Evolutionary conservation across 805 yeast genomes (phyloP).

Genomic region (Cephaloascus albidus): DNA sequence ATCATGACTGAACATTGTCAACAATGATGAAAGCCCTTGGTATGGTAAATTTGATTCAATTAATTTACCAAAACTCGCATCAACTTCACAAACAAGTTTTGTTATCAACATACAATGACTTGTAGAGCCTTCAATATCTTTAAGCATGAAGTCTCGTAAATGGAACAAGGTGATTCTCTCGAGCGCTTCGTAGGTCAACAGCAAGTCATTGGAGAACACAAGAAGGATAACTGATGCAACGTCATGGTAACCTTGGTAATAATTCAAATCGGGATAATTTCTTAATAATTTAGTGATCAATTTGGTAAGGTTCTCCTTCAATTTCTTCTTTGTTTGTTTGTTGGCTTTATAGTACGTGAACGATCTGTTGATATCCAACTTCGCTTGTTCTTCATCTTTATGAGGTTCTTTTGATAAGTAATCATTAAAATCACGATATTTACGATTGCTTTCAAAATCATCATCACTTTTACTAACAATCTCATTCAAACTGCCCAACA

Average conservation of each 20-base stretch:
- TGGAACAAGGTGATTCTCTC: constrained; percentile 49
- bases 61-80: constrained; percentile 29
- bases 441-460: not conserved
- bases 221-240: constrained; percentile 59
- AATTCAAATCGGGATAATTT: constrained; percentile 51
- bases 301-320: constrained; percentile 29
- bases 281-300: constrained; percentile 49
- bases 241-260: constrained; percentile 94
- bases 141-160: constrained; percentile 80
- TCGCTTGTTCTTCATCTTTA: constrained; percentile 70
- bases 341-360: constrained; percentile 18
- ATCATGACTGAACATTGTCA: constrained; percentile 78
- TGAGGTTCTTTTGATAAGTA: constrained; percentile 26
- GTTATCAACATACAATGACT: constrained; percentile 63
- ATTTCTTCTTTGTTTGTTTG: constrained; percentile 8
- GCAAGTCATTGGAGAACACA: constrained; percentile 25
- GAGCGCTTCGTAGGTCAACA: constrained; percentile 33
- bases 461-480: too few species aligned
- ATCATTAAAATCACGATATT: constrained; percentile 7
- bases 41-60: constrained; percentile 40
- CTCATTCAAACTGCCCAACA: constrained; percentile 4
- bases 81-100: constrained; percentile 40
- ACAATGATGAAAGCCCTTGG: constrained; percentile 66
- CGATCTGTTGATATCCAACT: constrained; percentile 69
- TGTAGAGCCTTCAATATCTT: constrained; percentile 55